phyloP scores from a whole-genome alignment of 805 yeast species.

The Candida broadrunensis region DNA sequence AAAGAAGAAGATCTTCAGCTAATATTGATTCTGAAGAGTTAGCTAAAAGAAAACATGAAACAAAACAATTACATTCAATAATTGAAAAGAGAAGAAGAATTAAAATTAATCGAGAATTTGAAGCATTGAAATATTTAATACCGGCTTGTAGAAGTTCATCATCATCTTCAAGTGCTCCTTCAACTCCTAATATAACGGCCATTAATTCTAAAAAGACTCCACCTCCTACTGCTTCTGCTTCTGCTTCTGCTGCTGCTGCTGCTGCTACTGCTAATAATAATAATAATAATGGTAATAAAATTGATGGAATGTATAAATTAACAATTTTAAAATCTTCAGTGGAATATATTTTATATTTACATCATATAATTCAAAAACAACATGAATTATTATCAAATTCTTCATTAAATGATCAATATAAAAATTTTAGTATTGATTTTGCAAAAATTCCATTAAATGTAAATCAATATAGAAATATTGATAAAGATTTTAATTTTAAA shows the following conservation, averaged over 20 bases:
- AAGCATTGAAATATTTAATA: slow-evolving; percentile 69
- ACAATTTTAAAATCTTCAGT: slow-evolving; percentile 82
- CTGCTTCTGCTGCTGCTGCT: background rate
- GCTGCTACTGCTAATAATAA: slow-evolving; percentile 4
- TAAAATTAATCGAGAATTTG: slow-evolving; percentile 80
- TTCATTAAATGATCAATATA: slow-evolving; percentile 16
- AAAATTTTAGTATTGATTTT: slow-evolving; percentile 45
- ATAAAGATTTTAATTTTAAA: slow-evolving; percentile 52
- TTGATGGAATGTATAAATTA: slow-evolving; percentile 74
- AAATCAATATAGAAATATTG: slow-evolving; percentile 58
- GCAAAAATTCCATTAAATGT: slow-evolving; percentile 56
- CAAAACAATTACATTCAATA: slow-evolving; percentile 59
- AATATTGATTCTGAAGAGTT: slow-evolving; percentile 39
- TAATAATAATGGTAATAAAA: slow-evolving; percentile 30
- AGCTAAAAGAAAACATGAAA: slow-evolving; percentile 39
- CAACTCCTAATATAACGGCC: slow-evolving; percentile 6
- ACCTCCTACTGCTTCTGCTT: background rate
- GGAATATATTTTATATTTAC: slow-evolving; percentile 71
- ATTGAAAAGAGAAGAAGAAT: slow-evolving; percentile 78
- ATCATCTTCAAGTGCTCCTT: slow-evolving; percentile 8
- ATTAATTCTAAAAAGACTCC: slow-evolving; percentile 1
- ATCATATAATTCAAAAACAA: slow-evolving; percentile 53
- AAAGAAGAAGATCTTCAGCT: slow-evolving; percentile 37
- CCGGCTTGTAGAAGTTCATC: slow-evolving; percentile 68
- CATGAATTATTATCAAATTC: slow-evolving; percentile 35